Percentiles rank a stretch among this genome's conserved stretches.
phyloP scores from a whole-genome alignment of 306 rosid species.

The Dryas drummondii region DNA sequence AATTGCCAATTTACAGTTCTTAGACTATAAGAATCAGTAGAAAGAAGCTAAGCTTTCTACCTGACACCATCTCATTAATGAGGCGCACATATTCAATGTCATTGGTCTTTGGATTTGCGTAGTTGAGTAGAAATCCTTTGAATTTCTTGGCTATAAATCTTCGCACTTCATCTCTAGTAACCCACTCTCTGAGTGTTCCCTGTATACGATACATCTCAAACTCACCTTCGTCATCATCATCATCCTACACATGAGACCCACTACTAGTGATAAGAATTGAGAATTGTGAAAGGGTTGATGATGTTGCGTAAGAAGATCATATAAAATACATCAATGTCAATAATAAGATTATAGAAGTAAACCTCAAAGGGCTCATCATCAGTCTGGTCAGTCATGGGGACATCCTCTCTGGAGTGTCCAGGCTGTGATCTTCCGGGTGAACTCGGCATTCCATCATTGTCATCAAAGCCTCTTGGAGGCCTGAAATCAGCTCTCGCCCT shows the following conservation, averaged over 20 bases:
- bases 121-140: conserved; percentile 75
- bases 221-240: conserved; percentile 60
- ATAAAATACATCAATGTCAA: not conserved
- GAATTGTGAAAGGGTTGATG: not conserved
- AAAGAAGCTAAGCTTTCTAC: conserved; percentile 34
- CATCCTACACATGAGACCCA: conserved; percentile 54
- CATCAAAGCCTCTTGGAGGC: conserved; percentile 68
- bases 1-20: not conserved
- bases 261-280: not conserved
- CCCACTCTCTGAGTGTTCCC: conserved; percentile 96
- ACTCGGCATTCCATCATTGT: conserved; percentile 70
- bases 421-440: conserved; percentile 87
- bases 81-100: conserved; percentile 77
- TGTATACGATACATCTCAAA: conserved; percentile 91
- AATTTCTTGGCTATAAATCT: conserved; percentile 88
- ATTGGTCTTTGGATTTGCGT: conserved; percentile 72
- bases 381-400: conserved; percentile 86
- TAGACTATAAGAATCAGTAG: not conserved
- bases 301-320: not conserved
- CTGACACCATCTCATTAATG: conserved; percentile 95
- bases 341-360: not conserved
- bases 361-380: conserved; percentile 80
- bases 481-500: conserved; percentile 77
- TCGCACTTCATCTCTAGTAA: conserved; percentile 94
- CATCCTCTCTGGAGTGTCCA: conserved; percentile 71